Percentiles rank a stretch among this genome's conserved stretches.
Conservation (phyloP, 2,329 filamentous ascomycete species). For the Cryphonectria parasitica region DNA sequence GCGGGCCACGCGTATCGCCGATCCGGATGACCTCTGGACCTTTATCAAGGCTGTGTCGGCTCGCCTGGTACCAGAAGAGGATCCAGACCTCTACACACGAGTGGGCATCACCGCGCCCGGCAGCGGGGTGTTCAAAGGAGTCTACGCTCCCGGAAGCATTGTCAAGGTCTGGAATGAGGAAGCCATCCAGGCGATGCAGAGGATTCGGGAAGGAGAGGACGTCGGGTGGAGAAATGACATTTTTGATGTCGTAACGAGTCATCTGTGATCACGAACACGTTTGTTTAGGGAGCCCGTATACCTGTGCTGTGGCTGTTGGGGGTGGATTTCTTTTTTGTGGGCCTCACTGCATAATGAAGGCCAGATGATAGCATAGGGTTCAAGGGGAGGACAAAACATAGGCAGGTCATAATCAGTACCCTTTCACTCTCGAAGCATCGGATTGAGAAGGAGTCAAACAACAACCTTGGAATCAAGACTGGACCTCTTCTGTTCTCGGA, state of each 20-base stretch:
- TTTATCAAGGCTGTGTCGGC: constrained; percentile 85
- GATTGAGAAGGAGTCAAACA: neutral
- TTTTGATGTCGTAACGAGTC: constrained; percentile 61
- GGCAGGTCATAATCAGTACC: neutral
- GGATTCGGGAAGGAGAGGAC: constrained; percentile 72
- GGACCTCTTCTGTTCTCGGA: neutral
- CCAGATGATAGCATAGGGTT: neutral
- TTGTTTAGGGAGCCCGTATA: neutral
- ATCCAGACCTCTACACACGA: constrained; percentile 76
- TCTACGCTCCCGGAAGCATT: constrained; percentile 87
- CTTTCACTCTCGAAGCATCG: neutral
- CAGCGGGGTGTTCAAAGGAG: constrained; percentile 71
- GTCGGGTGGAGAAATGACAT: constrained; percentile 84
- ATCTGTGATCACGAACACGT: constrained; percentile 4
- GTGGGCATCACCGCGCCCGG: constrained; percentile 67
- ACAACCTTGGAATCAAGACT: neutral
- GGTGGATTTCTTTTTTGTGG: neutral
- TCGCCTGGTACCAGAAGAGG: constrained; percentile 69
- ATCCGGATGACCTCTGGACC: constrained; percentile 77
- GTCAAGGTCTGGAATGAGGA: constrained; percentile 90
- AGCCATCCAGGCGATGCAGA: constrained; percentile 69
- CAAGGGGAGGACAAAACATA: neutral
- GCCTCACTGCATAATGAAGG: neutral
- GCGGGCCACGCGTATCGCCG: constrained; percentile 80
- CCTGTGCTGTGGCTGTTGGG: neutral